Evolutionary conservation across 2,329 filamentous ascomycete species (phyloP), one percentile per base, ranked within the genome.

Genomic region (Chaetomium globosum): DNA sequence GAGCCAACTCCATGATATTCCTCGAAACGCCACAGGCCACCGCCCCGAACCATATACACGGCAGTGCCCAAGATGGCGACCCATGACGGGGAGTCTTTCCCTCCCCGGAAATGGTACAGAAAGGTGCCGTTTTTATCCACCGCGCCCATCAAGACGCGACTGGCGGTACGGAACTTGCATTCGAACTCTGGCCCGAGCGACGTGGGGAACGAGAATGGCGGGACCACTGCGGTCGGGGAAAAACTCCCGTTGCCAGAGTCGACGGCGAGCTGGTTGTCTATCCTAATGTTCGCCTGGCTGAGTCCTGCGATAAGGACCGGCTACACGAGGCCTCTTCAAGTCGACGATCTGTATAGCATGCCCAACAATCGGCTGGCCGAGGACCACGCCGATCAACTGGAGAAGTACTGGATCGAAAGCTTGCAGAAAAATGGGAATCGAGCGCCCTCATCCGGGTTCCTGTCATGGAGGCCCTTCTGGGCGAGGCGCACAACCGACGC

Each of bases 271-370:
- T 43, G 39, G 39, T 19, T 43, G 39, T 43, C 39, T 16, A 43
- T 43, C 39, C 5, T 43, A 16, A 16, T 16, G 16, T 43, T 43
- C 39, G 39, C 16, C 39, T 43, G 39, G 39, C 16, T 43, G 13
- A 43, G 39, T 43, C 39, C 39, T 1, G 39, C 19, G 5, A 43
- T 43, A 19, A 19, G 39, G 16, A 43, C 39, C 3, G 39, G 39
- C 39, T 43, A 43, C 39, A 43, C 39, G 16, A 43, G 39, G 19
- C 39, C 39, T 43, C 39, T 43, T 43, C 39, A 43, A 6, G 39
- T 43, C 39, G 39, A 43, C 39, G 39, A 43, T 43, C 39, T 43
- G 39, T 43, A 43, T n/a, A 43, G 39, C 39, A 43, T 43, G 39
- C 39, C 39, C 16, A 43, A n/a, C 39, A n/a, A 19, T 7, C 19